Evolutionary conservation across 2,329 filamentous ascomycete species (phyloP).

Genomic region (Neofusicoccum sp.): DNA sequence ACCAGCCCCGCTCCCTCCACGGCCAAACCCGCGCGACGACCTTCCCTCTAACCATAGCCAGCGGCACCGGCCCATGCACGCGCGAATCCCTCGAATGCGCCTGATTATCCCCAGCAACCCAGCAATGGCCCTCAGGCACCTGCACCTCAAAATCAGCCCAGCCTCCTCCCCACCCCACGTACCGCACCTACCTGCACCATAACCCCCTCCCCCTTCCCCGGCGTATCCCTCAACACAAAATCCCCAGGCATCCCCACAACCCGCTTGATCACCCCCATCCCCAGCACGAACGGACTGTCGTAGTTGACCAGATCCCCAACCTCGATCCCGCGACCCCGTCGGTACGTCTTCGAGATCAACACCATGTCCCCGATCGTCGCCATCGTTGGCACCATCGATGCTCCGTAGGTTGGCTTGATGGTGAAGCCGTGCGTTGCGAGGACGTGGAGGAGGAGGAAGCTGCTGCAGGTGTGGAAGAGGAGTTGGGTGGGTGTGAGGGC

Average conservation of each 20-base stretch:
- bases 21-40: constrained; percentile 52
- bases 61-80: constrained; percentile 80
- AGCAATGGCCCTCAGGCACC: constrained; percentile 92
- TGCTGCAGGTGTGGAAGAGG: constrained; percentile 22
- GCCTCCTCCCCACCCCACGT: not conserved
- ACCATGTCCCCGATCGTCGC: constrained; percentile 67
- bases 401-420: constrained; percentile 64
- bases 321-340: constrained; percentile 65
- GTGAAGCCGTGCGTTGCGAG: constrained; percentile 60
- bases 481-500: constrained; percentile 2
- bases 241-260: constrained; percentile 64
- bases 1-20: constrained; percentile 5
- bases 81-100: constrained; percentile 83
- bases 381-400: constrained; percentile 90
- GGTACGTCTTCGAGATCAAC: constrained; percentile 67
- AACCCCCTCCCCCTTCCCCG: constrained; percentile 42
- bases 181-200: constrained; percentile 65
- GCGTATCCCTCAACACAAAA: constrained; percentile 69
- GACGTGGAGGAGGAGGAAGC: constrained; percentile 34
- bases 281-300: constrained; percentile 66
- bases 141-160: constrained; percentile 38
- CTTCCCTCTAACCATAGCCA: constrained; percentile 84
- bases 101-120: constrained; percentile 87
- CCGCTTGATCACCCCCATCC: constrained; percentile 72
- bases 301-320: constrained; percentile 88